Percentiles rank a stretch among this genome's conserved stretches.
These are phyloP conservation scores for Peronospora farinosa DNA, from an alignment of 352 stramenopile species.

Conservation along the genomic window DNA sequence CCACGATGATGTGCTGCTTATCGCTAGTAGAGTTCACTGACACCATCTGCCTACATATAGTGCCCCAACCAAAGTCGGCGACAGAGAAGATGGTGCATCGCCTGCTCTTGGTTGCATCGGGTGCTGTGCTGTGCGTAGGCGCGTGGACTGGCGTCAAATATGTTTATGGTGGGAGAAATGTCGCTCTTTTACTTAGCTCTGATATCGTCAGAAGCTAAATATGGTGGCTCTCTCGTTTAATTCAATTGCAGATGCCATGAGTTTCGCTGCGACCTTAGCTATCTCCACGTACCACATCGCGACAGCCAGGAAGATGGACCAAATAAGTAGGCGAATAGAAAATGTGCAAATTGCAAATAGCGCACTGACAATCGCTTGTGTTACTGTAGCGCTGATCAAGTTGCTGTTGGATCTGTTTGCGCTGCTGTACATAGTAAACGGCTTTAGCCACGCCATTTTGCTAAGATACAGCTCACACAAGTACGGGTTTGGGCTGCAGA, in stretches of 20 bases:
- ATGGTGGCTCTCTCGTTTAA: background rate
- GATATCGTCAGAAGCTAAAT: background rate
- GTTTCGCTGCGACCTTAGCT: conserved; percentile 20
- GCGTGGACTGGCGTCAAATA: conserved; percentile 34
- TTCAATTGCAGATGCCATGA: conserved; percentile 32
- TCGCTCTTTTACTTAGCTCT: background rate
- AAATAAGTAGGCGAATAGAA: conserved; percentile 25
- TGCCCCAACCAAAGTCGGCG: conserved; percentile 17
- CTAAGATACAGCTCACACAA: conserved; percentile 38
- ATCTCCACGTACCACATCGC: conserved; percentile 39
- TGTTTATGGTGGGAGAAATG: conserved; percentile 22
- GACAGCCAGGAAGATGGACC: conserved; percentile 29
- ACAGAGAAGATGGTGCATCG: conserved; percentile 16
- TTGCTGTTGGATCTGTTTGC: conserved; percentile 55
- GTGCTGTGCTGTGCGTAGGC: conserved; percentile 25
- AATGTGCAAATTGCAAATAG: background rate
- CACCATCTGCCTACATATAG: conserved; percentile 44
- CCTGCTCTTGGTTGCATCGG: conserved; percentile 25
- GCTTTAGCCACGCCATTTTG: conserved; percentile 58
- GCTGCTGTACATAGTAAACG: conserved; percentile 50
- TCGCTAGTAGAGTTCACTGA: conserved; percentile 52
- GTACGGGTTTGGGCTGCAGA: conserved; percentile 52
- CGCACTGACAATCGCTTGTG: conserved; percentile 3
- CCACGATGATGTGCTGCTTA: conserved; percentile 40
- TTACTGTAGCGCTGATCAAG: conserved; percentile 18